Conservation (phyloP, 1,139 yeast species). For the Diutina catenulata region DNA sequence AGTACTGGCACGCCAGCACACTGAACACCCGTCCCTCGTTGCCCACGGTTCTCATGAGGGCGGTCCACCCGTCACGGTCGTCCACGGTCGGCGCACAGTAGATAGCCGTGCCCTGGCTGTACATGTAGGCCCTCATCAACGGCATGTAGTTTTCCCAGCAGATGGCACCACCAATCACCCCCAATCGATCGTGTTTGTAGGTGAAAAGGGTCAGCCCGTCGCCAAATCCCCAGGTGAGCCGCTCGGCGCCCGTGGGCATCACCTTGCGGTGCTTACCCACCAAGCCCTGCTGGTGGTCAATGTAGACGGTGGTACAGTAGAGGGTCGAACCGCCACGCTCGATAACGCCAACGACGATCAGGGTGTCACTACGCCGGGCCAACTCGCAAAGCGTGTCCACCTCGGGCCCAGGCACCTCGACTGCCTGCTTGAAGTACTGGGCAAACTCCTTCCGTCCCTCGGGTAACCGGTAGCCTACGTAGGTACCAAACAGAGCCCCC, state of each 20-base stretch:
- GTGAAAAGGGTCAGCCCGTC: slow-evolving; percentile 28
- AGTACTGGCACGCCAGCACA: not conserved
- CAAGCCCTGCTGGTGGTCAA: slow-evolving; percentile 20
- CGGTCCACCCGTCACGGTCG: slow-evolving; percentile 22
- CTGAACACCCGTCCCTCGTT: slow-evolving; percentile 21
- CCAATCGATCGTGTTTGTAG: slow-evolving; percentile 15
- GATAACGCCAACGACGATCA: slow-evolving; percentile 19
- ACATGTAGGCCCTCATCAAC: slow-evolving; percentile 21
- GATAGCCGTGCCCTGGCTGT: slow-evolving; percentile 23
- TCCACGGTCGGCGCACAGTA: slow-evolving; percentile 33
- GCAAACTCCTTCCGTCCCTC: slow-evolving; percentile 24
- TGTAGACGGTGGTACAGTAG: slow-evolving; percentile 22
- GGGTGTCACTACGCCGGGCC: slow-evolving; percentile 15
- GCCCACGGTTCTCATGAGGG: slow-evolving; percentile 21
- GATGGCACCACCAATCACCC: slow-evolving; percentile 26
- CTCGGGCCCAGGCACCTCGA: slow-evolving; percentile 20
- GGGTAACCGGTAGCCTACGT: slow-evolving; percentile 24
- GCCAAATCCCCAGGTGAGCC: slow-evolving; percentile 29
- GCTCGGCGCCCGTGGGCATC: slow-evolving; percentile 27
- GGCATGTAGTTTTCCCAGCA: slow-evolving; percentile 32
- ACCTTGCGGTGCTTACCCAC: slow-evolving; percentile 28
- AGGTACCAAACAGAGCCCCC: slow-evolving; percentile 25
- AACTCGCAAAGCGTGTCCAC: slow-evolving; percentile 14
- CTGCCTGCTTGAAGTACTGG: slow-evolving; percentile 16
- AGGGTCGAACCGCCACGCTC: slow-evolving; percentile 23